Conservation (phyloP, 192 early-diverging fungal genomes). For the Coemansia sp. region DNA sequence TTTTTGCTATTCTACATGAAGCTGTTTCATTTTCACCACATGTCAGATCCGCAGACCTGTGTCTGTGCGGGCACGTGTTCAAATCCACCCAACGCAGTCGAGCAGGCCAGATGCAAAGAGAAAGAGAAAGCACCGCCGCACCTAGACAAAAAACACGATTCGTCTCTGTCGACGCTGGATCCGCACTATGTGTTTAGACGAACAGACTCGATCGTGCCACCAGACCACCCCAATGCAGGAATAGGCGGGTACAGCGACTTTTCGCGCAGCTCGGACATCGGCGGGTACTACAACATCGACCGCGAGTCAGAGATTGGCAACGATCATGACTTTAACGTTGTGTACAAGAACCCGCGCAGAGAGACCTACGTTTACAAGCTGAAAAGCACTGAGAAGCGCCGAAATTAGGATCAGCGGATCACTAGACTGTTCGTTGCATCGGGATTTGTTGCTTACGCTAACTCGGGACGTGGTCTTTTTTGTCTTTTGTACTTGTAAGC, state of each 20-base stretch:
- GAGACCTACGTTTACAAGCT: constrained; percentile 1
- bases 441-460: not conserved
- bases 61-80: constrained; percentile 18
- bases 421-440: not conserved
- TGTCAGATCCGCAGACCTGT: constrained; percentile 28
- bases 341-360: not conserved
- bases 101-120: constrained; percentile 14
- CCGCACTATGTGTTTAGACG: constrained; percentile 5
- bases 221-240: constrained; percentile 23
- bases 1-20: not conserved
- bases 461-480: too few species aligned
- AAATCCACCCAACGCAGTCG: constrained; percentile 14
- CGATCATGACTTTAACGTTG: constrained; percentile 18
- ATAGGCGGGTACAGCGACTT: constrained; percentile 24
- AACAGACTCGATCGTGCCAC: constrained; percentile 5
- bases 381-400: not conserved
- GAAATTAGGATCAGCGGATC: not conserved
- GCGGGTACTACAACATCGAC: constrained; percentile 25
- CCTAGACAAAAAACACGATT: not conserved
- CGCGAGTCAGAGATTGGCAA: constrained; percentile 30
- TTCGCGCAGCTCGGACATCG: constrained; percentile 21
- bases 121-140: not conserved
- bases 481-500: not conserved
- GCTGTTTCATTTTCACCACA: constrained; percentile 17
- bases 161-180: not conserved